phyloP scores from a whole-genome alignment of 2,329 filamentous ascomycete species.

The Massarina eburnea region DNA sequence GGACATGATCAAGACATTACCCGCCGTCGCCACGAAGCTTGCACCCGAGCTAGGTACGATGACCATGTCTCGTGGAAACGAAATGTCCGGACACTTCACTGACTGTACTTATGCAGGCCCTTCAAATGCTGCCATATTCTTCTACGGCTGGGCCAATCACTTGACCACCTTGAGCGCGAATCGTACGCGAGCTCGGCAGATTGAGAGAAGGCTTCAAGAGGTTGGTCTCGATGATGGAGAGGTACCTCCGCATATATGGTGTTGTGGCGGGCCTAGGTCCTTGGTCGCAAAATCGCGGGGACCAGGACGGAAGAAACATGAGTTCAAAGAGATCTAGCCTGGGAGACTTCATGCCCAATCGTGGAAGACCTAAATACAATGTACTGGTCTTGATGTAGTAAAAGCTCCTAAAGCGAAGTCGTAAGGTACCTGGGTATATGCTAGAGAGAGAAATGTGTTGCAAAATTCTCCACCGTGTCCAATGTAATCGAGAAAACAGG shows the following conservation, averaged over 20 bases:
- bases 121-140: conserved; percentile 70
- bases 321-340: background rate
- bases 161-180: conserved; percentile 73
- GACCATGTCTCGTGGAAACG: too few relatives aligned
- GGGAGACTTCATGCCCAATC: too few relatives aligned
- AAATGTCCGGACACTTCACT: too few relatives aligned
- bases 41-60: conserved; percentile 55
- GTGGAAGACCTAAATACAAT: too few relatives aligned
- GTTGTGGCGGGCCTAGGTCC: conserved; percentile 65
- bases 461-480: too few relatives aligned
- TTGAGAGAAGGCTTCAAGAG: conserved; percentile 61
- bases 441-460: too few relatives aligned
- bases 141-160: conserved; percentile 67
- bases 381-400: too few relatives aligned
- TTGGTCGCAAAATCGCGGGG: conserved; percentile 61
- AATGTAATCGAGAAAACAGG: too few relatives aligned
- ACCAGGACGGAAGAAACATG: conserved; percentile 6
- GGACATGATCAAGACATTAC: conserved; percentile 40
- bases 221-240: conserved; percentile 54
- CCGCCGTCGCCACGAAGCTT: conserved; percentile 48
- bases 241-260: conserved; percentile 63
- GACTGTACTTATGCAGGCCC: too few relatives aligned
- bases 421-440: too few relatives aligned
- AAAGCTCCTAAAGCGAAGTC: too few relatives aligned
- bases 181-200: conserved; percentile 64